phyloP scores from a whole-genome alignment of 2,329 filamentous ascomycete species.

The Aureobasidium subglaciale region DNA sequence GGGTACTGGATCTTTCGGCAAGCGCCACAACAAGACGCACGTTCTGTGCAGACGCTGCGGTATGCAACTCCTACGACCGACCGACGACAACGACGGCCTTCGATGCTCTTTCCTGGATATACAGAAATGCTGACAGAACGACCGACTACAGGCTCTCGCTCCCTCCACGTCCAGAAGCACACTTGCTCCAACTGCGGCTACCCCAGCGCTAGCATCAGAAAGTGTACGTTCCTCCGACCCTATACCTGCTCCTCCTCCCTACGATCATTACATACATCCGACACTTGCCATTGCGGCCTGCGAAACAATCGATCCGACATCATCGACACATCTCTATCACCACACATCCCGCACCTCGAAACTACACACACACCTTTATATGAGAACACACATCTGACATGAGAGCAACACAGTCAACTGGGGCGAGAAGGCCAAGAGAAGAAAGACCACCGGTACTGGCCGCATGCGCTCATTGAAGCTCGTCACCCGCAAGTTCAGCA shows the following conservation, averaged over 20 bases:
- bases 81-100: background rate
- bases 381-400: conserved; percentile 17
- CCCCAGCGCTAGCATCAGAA: conserved; percentile 92
- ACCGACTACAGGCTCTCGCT: conserved; percentile 67
- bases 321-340: background rate
- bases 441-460: conserved; percentile 97
- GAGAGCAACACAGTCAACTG: conserved; percentile 73
- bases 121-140: conserved; percentile 23
- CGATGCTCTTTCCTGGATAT: background rate
- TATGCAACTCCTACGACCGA: conserved; percentile 47
- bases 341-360: background rate
- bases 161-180: conserved; percentile 99
- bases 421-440: conserved; percentile 99
- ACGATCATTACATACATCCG: background rate
- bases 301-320: background rate
- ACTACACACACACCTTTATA: conserved; percentile 4
- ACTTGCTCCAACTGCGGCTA: conserved; percentile 95
- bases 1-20: conserved; percentile 65
- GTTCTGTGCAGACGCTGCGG: conserved; percentile 97
- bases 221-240: conserved; percentile 73
- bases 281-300: background rate
- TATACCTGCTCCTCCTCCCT: background rate
- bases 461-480: conserved; percentile 92
- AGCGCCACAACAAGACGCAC: conserved; percentile 97
- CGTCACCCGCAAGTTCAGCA: conserved; percentile 89